Percentiles rank a stretch among this genome's conserved stretches.
These are phyloP conservation scores for Myxozyma lipomycoides DNA, from an alignment of 805 yeast species.

Conservation along the genomic window DNA sequence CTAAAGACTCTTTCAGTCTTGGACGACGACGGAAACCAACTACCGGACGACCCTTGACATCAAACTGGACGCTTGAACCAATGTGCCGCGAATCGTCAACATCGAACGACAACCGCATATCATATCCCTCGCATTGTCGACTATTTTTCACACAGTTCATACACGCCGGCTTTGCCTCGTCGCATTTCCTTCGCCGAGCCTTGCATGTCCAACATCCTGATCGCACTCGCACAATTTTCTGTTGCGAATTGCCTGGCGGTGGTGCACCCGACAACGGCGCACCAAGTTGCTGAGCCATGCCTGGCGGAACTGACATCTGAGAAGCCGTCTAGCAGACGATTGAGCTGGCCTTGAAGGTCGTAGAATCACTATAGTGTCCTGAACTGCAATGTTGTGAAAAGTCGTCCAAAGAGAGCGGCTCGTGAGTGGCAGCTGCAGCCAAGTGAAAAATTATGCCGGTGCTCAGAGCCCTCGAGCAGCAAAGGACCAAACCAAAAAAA, in stretches of 20 bases:
- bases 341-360: too few relatives aligned
- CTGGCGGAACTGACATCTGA: conserved; percentile 1
- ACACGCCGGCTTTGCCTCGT: conserved; percentile 60
- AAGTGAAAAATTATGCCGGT: too few relatives aligned
- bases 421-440: too few relatives aligned
- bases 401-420: too few relatives aligned
- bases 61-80: conserved; percentile 24
- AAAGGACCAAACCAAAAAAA: too few relatives aligned
- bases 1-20: conserved; percentile 24
- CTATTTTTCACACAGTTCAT: conserved; percentile 39
- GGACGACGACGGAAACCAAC: conserved; percentile 28
- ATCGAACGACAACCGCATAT: conserved; percentile 27
- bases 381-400: too few relatives aligned
- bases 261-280: background rate
- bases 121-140: conserved; percentile 30
- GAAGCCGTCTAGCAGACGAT: too few relatives aligned
- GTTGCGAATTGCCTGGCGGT: conserved; percentile 3
- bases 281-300: background rate
- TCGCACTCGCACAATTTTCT: conserved; percentile 31
- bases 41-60: conserved; percentile 24
- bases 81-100: conserved; percentile 28
- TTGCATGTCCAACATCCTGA: conserved; percentile 61
- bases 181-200: conserved; percentile 63
- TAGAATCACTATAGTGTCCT: too few relatives aligned
- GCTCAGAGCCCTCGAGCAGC: too few relatives aligned